A percentile compares a stretch with the other conserved stretches of the same genome.
These are phyloP conservation scores for Sarcomyxa edulis DNA, from an alignment of 768 basidiomycete species.

Conservation along the genomic window DNA sequence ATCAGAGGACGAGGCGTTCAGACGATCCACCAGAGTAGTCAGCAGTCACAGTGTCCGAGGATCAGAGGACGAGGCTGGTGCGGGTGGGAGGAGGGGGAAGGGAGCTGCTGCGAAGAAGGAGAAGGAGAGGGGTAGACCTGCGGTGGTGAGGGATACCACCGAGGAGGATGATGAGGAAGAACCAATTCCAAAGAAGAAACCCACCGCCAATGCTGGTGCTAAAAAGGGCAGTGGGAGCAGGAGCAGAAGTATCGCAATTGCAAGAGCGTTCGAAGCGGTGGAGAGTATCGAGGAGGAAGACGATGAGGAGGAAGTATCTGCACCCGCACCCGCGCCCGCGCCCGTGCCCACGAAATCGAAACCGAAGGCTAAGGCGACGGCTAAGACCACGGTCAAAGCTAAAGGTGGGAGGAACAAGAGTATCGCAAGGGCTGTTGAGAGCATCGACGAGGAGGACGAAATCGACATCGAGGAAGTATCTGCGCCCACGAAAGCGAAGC, in stretches of 20 bases:
- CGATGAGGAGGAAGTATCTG: slow-evolving; percentile 4
- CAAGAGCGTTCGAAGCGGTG: slow-evolving; percentile 7
- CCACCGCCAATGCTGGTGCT: too few relatives aligned
- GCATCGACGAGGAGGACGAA: slow-evolving; percentile 17
- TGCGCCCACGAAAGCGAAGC: too few relatives aligned
- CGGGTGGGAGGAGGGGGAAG: background rate
- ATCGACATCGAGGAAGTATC: too few relatives aligned
- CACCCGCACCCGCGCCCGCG: slow-evolving; percentile 9
- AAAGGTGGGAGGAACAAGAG: too few relatives aligned
- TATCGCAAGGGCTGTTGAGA: background rate
- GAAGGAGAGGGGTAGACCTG: background rate
- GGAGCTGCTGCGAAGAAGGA: background rate
- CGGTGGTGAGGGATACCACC: background rate
- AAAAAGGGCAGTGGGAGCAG: too few relatives aligned
- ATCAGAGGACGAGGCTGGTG: too few relatives aligned
- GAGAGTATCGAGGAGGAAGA: slow-evolving; percentile 11
- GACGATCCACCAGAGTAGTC: too few relatives aligned
- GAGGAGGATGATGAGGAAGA: background rate
- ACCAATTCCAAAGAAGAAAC: slow-evolving; percentile 4
- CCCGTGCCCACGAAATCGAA: slow-evolving; percentile 5
- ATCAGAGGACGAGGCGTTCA: too few relatives aligned
- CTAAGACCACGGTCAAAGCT: slow-evolving; percentile 8
- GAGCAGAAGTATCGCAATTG: too few relatives aligned
- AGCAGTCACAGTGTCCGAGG: too few relatives aligned
- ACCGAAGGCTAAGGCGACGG: slow-evolving; percentile 4